phyloP scores from a whole-genome alignment of 2,329 filamentous ascomycete genomes.

The Fusarium dimerum region DNA sequence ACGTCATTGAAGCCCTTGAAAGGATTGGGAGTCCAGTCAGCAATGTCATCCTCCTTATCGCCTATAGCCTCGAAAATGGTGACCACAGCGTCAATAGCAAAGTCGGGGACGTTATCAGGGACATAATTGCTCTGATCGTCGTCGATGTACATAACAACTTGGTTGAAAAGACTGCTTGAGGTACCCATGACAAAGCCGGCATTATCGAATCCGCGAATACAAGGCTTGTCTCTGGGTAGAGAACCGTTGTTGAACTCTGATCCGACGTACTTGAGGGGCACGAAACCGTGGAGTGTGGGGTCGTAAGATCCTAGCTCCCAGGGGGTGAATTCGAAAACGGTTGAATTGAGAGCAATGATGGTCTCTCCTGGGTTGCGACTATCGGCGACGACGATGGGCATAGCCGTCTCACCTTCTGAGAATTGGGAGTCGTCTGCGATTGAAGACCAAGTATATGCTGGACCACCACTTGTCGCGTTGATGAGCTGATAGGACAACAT shows the following conservation, averaged over 20 bases:
- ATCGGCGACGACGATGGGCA: slow-evolving; percentile 53
- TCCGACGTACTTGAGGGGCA: slow-evolving; percentile 59
- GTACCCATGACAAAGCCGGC: slow-evolving; percentile 81
- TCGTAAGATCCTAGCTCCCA: slow-evolving; percentile 69
- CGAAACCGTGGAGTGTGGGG: slow-evolving; percentile 59
- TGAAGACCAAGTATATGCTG: slow-evolving; percentile 79
- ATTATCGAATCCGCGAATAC: slow-evolving; percentile 71
- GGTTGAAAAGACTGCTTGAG: slow-evolving; percentile 79
- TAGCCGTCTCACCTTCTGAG: slow-evolving; percentile 42
- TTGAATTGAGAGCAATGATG: slow-evolving; percentile 55
- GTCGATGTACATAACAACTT: slow-evolving; percentile 67
- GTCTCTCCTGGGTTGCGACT: slow-evolving; percentile 46
- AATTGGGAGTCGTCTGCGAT: slow-evolving; percentile 48
- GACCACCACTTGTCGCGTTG: slow-evolving; percentile 72
- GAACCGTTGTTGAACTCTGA: slow-evolving; percentile 57
- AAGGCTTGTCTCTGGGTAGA: slow-evolving; percentile 44
- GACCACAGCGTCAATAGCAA: slow-evolving; percentile 46
- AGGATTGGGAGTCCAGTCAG: slow-evolving; percentile 67
- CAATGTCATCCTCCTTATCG: slow-evolving; percentile 69
- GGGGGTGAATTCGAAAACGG: slow-evolving; percentile 65
- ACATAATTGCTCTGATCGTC: slow-evolving; percentile 45
- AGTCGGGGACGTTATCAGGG: slow-evolving; percentile 50
- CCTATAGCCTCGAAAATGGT: slow-evolving; percentile 58
- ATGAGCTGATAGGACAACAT: slow-evolving; percentile 85
- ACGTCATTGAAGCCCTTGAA: slow-evolving; percentile 50